Conservation (phyloP, 2,329 filamentous ascomycete genomes). For the Neoarthrinium moseri region DNA sequence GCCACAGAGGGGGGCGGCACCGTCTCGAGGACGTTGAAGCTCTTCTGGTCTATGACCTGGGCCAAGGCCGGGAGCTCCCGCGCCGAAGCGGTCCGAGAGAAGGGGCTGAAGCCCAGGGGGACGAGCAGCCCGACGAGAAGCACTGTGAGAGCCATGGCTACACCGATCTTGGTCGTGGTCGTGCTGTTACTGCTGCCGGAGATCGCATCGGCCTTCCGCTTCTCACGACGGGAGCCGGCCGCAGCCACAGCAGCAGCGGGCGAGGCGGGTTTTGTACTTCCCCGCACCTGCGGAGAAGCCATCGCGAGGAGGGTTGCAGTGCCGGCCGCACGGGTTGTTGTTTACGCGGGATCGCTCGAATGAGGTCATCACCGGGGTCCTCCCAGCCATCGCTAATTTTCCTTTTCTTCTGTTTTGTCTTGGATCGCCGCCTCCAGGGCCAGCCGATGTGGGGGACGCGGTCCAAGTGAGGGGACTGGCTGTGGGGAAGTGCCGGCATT, state of each 20-base stretch:
- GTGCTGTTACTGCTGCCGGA: not conserved
- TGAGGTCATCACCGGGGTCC: too few relatives aligned
- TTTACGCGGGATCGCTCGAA: too few relatives aligned
- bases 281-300: constrained; percentile 4
- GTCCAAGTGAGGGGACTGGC: too few relatives aligned
- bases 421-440: too few relatives aligned
- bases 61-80: constrained; percentile 30
- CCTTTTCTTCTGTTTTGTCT: too few relatives aligned
- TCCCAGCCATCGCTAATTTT: too few relatives aligned
- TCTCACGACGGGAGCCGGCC: not conserved
- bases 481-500: too few relatives aligned
- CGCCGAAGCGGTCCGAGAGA: constrained; percentile 1
- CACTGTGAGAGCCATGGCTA: constrained; percentile 11
- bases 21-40: constrained; percentile 38
- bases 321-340: too few relatives aligned
- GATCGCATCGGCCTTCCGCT: not conserved
- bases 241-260: not conserved
- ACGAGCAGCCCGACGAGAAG: constrained; percentile 9
- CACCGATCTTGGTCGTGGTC: not conserved
- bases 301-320: not conserved
- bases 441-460: too few relatives aligned
- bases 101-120: constrained; percentile 2
- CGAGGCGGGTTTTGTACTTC: constrained; percentile 2
- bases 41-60: constrained; percentile 41
- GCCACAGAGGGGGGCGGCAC: constrained; percentile 35